phyloP scores from a whole-genome alignment of 345 rosid genomes.

The Physaria fendleri region DNA sequence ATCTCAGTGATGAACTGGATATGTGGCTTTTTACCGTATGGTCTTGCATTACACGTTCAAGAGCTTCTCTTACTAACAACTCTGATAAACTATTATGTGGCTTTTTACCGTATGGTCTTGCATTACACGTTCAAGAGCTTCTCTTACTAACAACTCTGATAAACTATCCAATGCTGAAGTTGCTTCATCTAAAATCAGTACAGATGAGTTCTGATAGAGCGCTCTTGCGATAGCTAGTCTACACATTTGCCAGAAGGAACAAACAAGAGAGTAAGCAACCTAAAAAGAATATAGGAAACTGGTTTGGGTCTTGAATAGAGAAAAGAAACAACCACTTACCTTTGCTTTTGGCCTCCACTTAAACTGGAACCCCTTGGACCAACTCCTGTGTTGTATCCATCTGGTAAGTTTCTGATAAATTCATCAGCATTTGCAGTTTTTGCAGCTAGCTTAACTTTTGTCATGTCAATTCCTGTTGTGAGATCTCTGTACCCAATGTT shows the following conservation, averaged over 20 bases:
- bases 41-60: conserved; percentile 65
- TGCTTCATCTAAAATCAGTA: conserved; percentile 94
- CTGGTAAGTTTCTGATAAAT: conserved; percentile 70
- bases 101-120: conserved; percentile 82
- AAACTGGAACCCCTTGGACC: conserved; percentile 88
- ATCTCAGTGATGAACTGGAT: background rate
- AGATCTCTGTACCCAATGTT: conserved; percentile 88
- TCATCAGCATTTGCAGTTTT: conserved; percentile 82
- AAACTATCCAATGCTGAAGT: conserved; percentile 92
- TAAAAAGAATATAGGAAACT: background rate
- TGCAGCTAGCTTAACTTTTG: conserved; percentile 68
- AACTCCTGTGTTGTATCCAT: conserved; percentile 61
- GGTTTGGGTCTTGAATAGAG: background rate
- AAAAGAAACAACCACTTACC: conserved; percentile 32
- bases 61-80: conserved; percentile 77
- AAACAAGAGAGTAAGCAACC: background rate
- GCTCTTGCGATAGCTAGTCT: conserved; percentile 96
- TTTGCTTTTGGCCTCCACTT: conserved; percentile 96
- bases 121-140: conserved; percentile 73
- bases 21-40: conserved; percentile 89
- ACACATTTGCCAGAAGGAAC: conserved; percentile 23
- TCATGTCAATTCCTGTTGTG: conserved; percentile 56
- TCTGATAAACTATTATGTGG: conserved; percentile 91
- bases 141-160: conserved; percentile 80
- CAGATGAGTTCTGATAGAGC: conserved; percentile 66